Base-by-base conservation (phyloP, 805 yeast genomes). In the Lachancea lanzarotensis region DNA sequence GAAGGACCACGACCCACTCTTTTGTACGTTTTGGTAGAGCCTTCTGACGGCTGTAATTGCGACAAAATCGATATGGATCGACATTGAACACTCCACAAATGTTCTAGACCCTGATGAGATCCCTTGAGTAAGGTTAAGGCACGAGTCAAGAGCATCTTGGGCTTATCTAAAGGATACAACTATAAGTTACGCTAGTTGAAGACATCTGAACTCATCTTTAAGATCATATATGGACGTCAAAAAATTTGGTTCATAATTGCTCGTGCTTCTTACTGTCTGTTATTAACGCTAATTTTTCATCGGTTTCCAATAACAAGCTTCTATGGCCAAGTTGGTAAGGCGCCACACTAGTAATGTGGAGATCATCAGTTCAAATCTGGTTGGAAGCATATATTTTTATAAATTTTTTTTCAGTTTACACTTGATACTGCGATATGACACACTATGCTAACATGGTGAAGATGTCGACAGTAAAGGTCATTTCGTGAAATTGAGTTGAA, bases 1-100 rank as follows among this genome's bases (percentile, higher is more conserved):
- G 95, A 89, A 19, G 96, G 95, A 70, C 98, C 98, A 71, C 98
- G 81, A 67, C 98, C 98, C 11, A 91, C 73, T 65, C 96, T 76
- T 60, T 81, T 85, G 59, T 73, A 74, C 15, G 72, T 65, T 41
- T 69, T 70, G 35, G 79, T 81, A 0, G 91, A 79, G 38, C 82
- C 81, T 34, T 71, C 71, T 3, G 81, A 72, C 9, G 90, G 88
- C 33, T 70, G 65, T 52, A 84, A 69, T 25, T 61, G 63, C 2
- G 84, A 78, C 51, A 84, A 58, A 35, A 76, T 55, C 0, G 84
- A 75, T 0, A 71, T 51, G 4, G 66, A 50, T 53, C 78, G 73
- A 17, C 19, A 10, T 17, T 38, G 42, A n/a, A 25, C 32, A 17
- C 16, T 33, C 5, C 18, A 22, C 22, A 42, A 30, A n/a, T 31